A percentile compares a stretch with the other conserved stretches of the same genome.
These are phyloP conservation scores for Nigrospora sphaerica DNA, from an alignment of 2,329 filamentous ascomycete genomes.

Conservation along the genomic window DNA sequence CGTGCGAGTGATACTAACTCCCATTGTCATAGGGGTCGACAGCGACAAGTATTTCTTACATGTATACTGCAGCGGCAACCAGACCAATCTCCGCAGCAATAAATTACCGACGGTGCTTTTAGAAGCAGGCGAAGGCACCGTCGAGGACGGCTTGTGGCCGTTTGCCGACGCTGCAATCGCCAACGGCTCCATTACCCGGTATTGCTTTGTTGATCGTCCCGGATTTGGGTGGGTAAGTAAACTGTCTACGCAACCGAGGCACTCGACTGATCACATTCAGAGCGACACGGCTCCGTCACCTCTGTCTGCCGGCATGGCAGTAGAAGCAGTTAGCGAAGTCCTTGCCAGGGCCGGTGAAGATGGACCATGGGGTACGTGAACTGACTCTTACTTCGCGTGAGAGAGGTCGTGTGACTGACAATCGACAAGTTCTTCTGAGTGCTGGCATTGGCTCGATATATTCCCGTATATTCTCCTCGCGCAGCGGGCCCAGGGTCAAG, in stretches of 20 bases:
- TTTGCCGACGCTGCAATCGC: slow-evolving; percentile 70
- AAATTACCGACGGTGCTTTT: slow-evolving; percentile 74
- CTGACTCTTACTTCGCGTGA: not conserved
- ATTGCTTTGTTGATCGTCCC: slow-evolving; percentile 93
- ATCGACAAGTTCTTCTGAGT: slow-evolving; percentile 58
- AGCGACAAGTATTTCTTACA: slow-evolving; percentile 81
- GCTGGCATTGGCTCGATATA: slow-evolving; percentile 85
- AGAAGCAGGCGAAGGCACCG: slow-evolving; percentile 74
- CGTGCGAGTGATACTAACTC: too few relatives aligned
- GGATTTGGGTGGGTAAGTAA: slow-evolving; percentile 65
- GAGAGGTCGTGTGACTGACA: not conserved
- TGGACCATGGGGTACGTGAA: slow-evolving; percentile 60
- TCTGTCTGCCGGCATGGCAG: slow-evolving; percentile 86
- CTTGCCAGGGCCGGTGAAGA: slow-evolving; percentile 72
- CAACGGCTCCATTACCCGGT: slow-evolving; percentile 78
- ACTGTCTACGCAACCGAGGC: not conserved
- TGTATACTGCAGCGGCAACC: slow-evolving; percentile 75
- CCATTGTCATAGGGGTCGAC: slow-evolving; percentile 51
- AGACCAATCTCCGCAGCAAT: slow-evolving; percentile 44
- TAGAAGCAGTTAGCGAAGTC: slow-evolving; percentile 81
- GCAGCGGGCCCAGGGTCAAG: slow-evolving; percentile 66
- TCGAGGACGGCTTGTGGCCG: slow-evolving; percentile 71
- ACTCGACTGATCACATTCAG: slow-evolving; percentile 16
- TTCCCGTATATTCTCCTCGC: slow-evolving; percentile 82
- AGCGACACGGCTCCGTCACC: slow-evolving; percentile 89